Evolutionary conservation across 2,329 filamentous ascomycete species (phyloP).

Genomic region (Paraconiothyrium sp.): DNA sequence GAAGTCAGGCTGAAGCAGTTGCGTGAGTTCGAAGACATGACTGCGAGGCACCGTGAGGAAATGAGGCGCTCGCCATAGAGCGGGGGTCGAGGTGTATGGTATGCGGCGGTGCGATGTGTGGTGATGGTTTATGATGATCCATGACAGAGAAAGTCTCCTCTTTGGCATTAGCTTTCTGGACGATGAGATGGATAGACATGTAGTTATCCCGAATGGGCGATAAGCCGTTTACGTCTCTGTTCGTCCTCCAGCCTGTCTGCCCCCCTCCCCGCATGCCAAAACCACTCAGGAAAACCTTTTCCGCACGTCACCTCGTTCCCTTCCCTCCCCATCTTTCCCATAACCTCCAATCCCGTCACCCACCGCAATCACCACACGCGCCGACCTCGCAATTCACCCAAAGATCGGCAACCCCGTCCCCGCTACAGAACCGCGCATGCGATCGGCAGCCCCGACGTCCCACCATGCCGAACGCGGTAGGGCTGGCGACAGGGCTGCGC

Average conservation of each 20-base stretch:
- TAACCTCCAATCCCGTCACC: background rate
- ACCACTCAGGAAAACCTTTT: background rate
- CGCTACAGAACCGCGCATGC: background rate
- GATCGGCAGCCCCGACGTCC: conserved; percentile 16
- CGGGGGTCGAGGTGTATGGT: background rate
- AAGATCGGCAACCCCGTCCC: conserved; percentile 4
- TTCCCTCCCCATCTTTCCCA: background rate
- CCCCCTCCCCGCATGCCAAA: background rate
- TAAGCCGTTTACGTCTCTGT: too few species aligned
- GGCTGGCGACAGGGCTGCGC: background rate
- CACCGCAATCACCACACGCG: background rate
- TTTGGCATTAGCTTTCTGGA: too few species aligned
- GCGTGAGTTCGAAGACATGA: conserved; percentile 15
- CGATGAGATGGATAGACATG: too few species aligned
- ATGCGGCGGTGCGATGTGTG: too few species aligned
- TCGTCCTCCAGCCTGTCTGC: too few species aligned
- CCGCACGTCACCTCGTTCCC: background rate
- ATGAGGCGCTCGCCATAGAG: background rate
- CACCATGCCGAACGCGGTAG: background rate
- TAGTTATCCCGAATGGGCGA: too few species aligned
- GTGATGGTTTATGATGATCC: too few species aligned
- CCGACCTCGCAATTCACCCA: background rate
- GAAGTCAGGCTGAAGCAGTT: conserved; percentile 13
- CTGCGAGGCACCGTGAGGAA: conserved; percentile 16
- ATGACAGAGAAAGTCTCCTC: too few species aligned